A percentile compares a stretch with the other conserved stretches of the same genome.
These are phyloP conservation scores for Lanzia echinophila DNA, from an alignment of 2,329 filamentous ascomycete species.

Conservation along the genomic window DNA sequence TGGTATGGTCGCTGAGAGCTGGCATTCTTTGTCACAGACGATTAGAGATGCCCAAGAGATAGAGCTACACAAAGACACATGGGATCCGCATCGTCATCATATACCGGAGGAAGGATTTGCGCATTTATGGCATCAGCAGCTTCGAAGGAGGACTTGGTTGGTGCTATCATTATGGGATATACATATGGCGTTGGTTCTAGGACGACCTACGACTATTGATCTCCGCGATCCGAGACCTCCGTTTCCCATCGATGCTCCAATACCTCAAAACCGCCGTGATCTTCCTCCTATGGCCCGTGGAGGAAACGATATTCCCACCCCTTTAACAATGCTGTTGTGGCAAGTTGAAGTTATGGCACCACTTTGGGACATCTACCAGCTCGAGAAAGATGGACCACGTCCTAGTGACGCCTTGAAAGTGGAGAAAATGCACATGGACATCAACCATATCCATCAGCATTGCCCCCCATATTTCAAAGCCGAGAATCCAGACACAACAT, in stretches of 20 bases:
- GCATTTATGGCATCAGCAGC: conserved; percentile 52
- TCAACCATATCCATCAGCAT: conserved; percentile 41
- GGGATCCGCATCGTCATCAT: conserved; percentile 36
- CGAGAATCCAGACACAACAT: conserved; percentile 50
- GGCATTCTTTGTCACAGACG: conserved; percentile 42
- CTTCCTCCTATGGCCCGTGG: conserved; percentile 42
- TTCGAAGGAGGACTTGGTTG: conserved; percentile 50
- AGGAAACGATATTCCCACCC: conserved; percentile 46
- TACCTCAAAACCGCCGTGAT: conserved; percentile 41
- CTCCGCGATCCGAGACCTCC: conserved; percentile 40
- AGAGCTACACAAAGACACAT: conserved; percentile 47
- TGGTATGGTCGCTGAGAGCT: conserved; percentile 49
- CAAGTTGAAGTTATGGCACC: conserved; percentile 41
- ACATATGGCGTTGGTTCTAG: conserved; percentile 32
- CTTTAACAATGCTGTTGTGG: conserved; percentile 48
- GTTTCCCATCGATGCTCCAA: conserved; percentile 46
- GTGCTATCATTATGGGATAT: conserved; percentile 42
- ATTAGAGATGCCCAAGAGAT: conserved; percentile 58
- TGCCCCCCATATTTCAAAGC: conserved; percentile 48
- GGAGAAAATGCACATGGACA: conserved; percentile 45
- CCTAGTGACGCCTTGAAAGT: conserved; percentile 48
- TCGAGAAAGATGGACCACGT: conserved; percentile 50
- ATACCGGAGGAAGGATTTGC: conserved; percentile 43
- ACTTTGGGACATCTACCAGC: conserved; percentile 42
- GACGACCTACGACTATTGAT: conserved; percentile 43